phyloP scores from a whole-genome alignment of 1,284 basidiomycete species.

The Boletus semigastroideus region DNA sequence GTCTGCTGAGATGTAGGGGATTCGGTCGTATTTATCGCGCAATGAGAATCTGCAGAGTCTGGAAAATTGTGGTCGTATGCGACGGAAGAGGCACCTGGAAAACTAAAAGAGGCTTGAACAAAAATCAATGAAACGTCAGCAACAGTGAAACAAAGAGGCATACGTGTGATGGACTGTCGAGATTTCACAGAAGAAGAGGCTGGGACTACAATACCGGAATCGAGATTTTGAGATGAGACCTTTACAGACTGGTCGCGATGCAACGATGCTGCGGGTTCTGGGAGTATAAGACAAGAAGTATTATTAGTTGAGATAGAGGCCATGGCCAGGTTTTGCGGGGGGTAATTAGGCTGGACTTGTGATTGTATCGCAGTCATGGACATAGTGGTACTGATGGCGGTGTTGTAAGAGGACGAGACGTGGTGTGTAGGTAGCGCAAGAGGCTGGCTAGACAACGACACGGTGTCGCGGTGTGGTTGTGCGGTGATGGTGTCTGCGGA shows the following conservation, averaged over 20 bases:
- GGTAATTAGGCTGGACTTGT: slow-evolving; percentile 21
- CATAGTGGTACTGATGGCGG: slow-evolving; percentile 8
- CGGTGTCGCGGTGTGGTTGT: slow-evolving; percentile 7
- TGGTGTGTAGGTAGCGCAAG: slow-evolving; percentile 23
- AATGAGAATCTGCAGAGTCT: slow-evolving; percentile 14
- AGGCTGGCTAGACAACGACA: slow-evolving; percentile 12
- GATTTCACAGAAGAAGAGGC: slow-evolving; percentile 4
- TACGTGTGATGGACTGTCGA: slow-evolving; percentile 28
- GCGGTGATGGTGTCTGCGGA: slow-evolving; percentile 5
- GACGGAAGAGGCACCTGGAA: slow-evolving; percentile 13
- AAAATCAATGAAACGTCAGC: slow-evolving; percentile 6
- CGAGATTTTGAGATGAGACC: slow-evolving; percentile 6
- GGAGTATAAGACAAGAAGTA: slow-evolving; percentile 25
- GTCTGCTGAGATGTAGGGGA: slow-evolving; percentile 33
- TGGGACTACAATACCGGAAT: slow-evolving; percentile 15
- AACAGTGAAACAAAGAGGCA: background rate
- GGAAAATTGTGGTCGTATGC: slow-evolving; percentile 9
- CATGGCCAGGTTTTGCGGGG: slow-evolving; percentile 12
- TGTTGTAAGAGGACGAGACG: slow-evolving; percentile 9
- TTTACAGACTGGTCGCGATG: slow-evolving; percentile 7
- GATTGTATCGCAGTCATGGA: slow-evolving; percentile 19
- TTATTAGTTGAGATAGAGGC: slow-evolving; percentile 16
- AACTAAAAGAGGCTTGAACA: slow-evolving; percentile 28
- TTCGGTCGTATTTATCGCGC: slow-evolving; percentile 13
- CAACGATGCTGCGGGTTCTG: slow-evolving; percentile 11